These are phyloP conservation scores for Globisporangium uncinulatum DNA, from an alignment of 352 stramenopile species.

Conservation along the genomic window DNA sequence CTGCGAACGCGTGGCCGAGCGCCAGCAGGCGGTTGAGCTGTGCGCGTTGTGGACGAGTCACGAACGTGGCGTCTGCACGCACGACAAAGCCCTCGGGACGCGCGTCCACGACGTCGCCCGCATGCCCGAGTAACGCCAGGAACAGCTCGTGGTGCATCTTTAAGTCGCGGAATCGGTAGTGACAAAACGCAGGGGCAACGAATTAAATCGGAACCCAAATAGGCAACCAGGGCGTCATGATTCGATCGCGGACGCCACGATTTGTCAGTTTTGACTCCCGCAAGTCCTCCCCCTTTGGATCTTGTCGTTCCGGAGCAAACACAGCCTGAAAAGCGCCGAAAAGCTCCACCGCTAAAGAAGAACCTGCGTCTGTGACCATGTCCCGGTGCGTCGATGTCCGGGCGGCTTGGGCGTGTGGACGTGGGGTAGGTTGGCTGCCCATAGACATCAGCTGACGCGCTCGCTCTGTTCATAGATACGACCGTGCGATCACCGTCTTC, in stretches of 20 bases:
- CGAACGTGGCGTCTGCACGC: slow-evolving; percentile 28
- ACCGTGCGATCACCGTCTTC: slow-evolving; percentile 99
- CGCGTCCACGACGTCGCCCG: slow-evolving; percentile 54
- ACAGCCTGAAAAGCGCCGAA: not conserved
- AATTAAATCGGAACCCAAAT: not conserved
- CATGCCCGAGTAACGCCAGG: slow-evolving; percentile 61
- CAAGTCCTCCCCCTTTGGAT: slow-evolving; percentile 1
- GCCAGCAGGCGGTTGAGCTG: slow-evolving; percentile 51
- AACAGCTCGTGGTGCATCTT: slow-evolving; percentile 78
- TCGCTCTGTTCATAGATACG: slow-evolving; percentile 82
- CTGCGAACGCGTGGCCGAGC: slow-evolving; percentile 43
- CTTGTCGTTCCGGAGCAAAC: not conserved
- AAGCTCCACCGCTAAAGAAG: slow-evolving; percentile 7
- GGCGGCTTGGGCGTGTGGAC: not conserved
- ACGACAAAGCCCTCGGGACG: slow-evolving; percentile 58
- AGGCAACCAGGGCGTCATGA: not conserved
- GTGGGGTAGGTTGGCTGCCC: not conserved
- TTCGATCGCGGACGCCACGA: too few species aligned
- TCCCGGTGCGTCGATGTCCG: slow-evolving; percentile 22
- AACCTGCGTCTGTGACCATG: slow-evolving; percentile 19
- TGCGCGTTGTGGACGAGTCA: slow-evolving; percentile 42
- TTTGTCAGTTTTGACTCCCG: not conserved
- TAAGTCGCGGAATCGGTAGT: slow-evolving; percentile 3
- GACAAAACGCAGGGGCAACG: not conserved
- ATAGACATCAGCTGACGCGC: not conserved